Conservation (phyloP, 2,329 filamentous ascomycete species). For the Periglandula ipomoeae region DNA sequence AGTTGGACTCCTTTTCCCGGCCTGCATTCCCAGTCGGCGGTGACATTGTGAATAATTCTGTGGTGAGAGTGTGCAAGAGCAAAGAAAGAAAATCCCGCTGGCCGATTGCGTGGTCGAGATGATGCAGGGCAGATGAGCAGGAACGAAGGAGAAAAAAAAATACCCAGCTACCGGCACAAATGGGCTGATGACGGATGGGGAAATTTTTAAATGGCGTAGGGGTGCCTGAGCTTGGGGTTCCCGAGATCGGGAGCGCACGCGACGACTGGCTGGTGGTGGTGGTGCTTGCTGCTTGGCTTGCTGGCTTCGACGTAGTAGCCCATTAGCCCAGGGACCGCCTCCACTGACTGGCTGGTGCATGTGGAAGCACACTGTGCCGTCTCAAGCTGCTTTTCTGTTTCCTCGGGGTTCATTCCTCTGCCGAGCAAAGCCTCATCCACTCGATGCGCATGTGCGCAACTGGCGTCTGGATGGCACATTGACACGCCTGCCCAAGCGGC, state of each 20-base stretch:
- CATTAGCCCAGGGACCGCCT: no score
- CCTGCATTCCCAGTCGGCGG: slow-evolving; percentile 38
- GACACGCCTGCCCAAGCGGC: no score
- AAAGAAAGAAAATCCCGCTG: slow-evolving; percentile 1
- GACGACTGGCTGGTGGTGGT: no score
- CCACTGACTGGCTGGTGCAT: no score
- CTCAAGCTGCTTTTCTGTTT: no score
- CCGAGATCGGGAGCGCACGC: slow-evolving; percentile 11
- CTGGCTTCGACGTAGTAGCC: no score
- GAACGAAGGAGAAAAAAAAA: background rate
- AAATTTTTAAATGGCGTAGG: slow-evolving; percentile 9
- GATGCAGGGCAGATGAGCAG: background rate
- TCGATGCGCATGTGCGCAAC: no score
- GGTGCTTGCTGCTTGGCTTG: no score
- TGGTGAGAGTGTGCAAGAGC: background rate
- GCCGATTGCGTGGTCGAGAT: background rate
- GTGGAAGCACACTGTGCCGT: no score
- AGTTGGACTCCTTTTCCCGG: slow-evolving; percentile 72
- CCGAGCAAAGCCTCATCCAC: no score
- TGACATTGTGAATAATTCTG: slow-evolving; percentile 42
- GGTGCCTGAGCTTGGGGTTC: slow-evolving; percentile 6
- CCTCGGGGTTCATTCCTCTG: no score
- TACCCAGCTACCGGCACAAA: background rate
- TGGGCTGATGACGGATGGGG: slow-evolving; percentile 2
- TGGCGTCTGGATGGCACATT: no score